Base-by-base conservation (phyloP, 2,329 filamentous ascomycete genomes). In the Neopestalotiopsis sp. region DNA sequence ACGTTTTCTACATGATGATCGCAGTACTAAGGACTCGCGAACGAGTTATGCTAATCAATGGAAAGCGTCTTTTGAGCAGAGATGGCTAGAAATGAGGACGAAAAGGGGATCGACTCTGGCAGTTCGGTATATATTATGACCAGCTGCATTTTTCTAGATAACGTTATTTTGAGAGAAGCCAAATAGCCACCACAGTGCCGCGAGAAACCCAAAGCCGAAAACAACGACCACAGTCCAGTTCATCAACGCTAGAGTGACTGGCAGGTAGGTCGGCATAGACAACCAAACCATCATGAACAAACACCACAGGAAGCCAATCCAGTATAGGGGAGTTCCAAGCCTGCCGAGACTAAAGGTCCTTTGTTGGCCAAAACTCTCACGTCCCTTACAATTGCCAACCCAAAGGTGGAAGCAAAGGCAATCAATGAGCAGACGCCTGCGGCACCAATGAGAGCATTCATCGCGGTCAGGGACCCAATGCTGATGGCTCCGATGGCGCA, bases 201-300 rank as follows among this genome's bases (percentile, higher is more conserved):
- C 24, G 24, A 28, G 24, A 28, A 28, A 0, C 24, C 24, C 24
- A 28, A 28, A 28, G 24, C 24, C 24, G 24, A 28, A 28, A 28
- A 28, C 24, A 28, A 28, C 24, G 24, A 28, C 24, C 24, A 28
- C 24, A 28, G 24, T 28, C 24, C 24, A 58, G 9, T 58, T 58
- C 52, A 58, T 58, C 9, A 14, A 58, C n/a, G 52, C 52, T 58
- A n/a, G 12, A n/a, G 52, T 58, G 10, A 58, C 52, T 10, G 52
- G 52, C n/a, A 58, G n/a, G 52, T 58, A 58, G 17, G 52, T 14
- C 17, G 52, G 52, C 12, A 58, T 14, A 30, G 12, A 58, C 17
- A 58, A n/a, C 52, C 52, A 58, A n/a, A 30, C n/a, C n/a, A n/a
- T 58, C n/a, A 58, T 58, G 52, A 58, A 58, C 52, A 58, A 10